These are phyloP conservation scores for Rhodotorula glutinis DNA, from an alignment of 1,284 basidiomycete genomes.

Conservation along the genomic window DNA sequence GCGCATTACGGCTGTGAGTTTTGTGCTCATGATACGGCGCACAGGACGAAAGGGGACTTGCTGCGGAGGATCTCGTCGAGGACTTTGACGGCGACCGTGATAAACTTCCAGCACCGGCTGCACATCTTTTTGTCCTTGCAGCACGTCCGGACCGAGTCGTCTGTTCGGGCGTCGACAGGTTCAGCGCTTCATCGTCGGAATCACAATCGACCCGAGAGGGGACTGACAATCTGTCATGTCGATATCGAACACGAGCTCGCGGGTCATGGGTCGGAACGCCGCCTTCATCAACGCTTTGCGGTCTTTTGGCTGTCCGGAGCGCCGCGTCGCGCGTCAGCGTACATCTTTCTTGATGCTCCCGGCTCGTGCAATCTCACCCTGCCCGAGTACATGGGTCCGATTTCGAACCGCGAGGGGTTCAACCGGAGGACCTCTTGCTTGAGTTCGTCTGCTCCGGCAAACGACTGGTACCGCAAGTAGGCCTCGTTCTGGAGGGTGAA, in stretches of 20 bases:
- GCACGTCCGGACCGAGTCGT: conserved; percentile 92
- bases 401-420: conserved; percentile 91
- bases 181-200: not conserved
- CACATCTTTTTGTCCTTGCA: conserved; percentile 91
- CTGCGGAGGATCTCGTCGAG: conserved; percentile 75
- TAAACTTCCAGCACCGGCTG: conserved; percentile 90
- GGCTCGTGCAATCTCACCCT: conserved; percentile 61
- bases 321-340: too few relatives aligned
- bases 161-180: conserved; percentile 7
- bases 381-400: conserved; percentile 88
- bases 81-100: conserved; percentile 85
- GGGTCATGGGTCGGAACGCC: conserved; percentile 70
- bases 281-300: conserved; percentile 76
- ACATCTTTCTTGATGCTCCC: too few relatives aligned
- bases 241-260: conserved; percentile 98
- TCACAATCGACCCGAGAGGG: too few relatives aligned
- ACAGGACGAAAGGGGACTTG: conserved; percentile 34
- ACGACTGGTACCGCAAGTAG: conserved; percentile 94
- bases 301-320: conserved; percentile 76
- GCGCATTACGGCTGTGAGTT: not conserved
- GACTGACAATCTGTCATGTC: conserved; percentile 88
- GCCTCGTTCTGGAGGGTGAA: conserved; percentile 89
- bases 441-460: conserved; percentile 77
- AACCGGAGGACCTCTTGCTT: conserved; percentile 81
- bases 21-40: too few relatives aligned